Percentiles rank a stretch among this genome's conserved stretches.
Evolutionary conservation across 75 land plant genomes (phyloP).

Genomic region (Cryptomeria japonica): DNA sequence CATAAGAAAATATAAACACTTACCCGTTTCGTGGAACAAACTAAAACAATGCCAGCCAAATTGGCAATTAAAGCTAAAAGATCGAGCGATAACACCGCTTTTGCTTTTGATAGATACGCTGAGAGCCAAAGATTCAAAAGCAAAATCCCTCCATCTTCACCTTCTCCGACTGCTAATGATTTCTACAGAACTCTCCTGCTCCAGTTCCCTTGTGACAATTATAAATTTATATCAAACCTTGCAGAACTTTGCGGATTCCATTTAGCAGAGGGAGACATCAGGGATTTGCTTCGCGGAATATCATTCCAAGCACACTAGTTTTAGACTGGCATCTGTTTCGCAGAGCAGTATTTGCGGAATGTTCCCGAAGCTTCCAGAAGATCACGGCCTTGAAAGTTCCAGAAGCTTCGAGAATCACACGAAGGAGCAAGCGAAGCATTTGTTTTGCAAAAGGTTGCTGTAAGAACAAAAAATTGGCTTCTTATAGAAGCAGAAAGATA

Average conservation of each 20-base stretch:
- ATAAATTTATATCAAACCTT: neutral
- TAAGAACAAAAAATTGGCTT: neutral
- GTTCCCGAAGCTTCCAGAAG: neutral
- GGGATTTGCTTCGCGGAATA: neutral
- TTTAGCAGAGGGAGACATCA: neutral
- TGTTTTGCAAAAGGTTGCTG: neutral
- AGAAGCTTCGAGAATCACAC: neutral
- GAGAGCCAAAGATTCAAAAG: neutral
- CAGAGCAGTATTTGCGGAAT: neutral
- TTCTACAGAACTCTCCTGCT: neutral
- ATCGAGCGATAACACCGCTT: neutral
- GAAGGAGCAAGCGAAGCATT: too few relatives aligned
- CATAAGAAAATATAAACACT: too few relatives aligned
- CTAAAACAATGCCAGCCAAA: too few relatives aligned
- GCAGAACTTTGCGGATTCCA: neutral
- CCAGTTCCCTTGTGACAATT: neutral
- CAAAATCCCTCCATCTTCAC: constrained; percentile 7
- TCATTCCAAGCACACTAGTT: neutral
- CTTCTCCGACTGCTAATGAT: neutral
- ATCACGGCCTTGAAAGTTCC: neutral
- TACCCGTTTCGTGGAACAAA: too few relatives aligned
- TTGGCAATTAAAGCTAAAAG: neutral
- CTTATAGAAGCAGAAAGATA: neutral
- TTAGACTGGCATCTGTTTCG: neutral
- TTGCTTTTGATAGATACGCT: neutral